A percentile compares a stretch with the other conserved stretches of the same genome.
These are phyloP conservation scores for Quillaja saponaria DNA, from an alignment of 306 rosid genomes.

Conservation along the genomic window DNA sequence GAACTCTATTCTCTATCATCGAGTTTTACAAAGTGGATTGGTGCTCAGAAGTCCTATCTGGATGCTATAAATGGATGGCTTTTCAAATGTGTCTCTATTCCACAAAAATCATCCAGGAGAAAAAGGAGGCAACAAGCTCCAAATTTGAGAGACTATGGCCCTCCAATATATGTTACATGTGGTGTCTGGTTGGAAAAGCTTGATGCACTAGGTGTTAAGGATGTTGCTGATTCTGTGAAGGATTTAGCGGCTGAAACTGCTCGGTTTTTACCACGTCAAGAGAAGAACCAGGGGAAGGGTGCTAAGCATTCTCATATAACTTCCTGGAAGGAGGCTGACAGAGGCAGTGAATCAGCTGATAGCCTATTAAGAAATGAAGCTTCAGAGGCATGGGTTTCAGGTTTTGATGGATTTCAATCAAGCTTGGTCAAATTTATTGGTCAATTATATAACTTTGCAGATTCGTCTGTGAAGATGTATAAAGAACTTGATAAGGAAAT, in stretches of 20 bases:
- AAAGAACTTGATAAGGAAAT: conserved; percentile 48
- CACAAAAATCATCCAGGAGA: conserved; percentile 56
- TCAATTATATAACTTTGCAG: conserved; percentile 55
- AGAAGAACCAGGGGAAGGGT: conserved; percentile 61
- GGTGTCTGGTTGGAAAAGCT: conserved; percentile 64
- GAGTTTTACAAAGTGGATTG: conserved; percentile 72
- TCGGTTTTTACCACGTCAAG: conserved; percentile 65
- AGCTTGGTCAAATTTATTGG: conserved; percentile 59
- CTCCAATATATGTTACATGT: conserved; percentile 75
- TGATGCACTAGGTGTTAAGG: conserved; percentile 39
- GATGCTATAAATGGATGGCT: conserved; percentile 77
- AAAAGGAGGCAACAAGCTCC: conserved; percentile 37
- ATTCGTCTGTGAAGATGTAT: conserved; percentile 63
- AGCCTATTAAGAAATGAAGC: conserved; percentile 51
- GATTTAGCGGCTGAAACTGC: conserved; percentile 60
- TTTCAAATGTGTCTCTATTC: conserved; percentile 54
- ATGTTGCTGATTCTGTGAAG: conserved; percentile 60
- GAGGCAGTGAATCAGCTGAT: conserved; percentile 44
- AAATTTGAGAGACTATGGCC: conserved; percentile 37
- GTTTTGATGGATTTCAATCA: conserved; percentile 56
- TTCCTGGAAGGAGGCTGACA: conserved; percentile 45
- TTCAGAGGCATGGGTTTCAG: conserved; percentile 54
- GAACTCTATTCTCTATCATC: conserved; percentile 65
- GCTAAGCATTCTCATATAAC: conserved; percentile 31
- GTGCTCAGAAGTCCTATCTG: conserved; percentile 75